Percentiles rank a stretch among this genome's conserved stretches.
Evolutionary conservation across 2,329 filamentous ascomycete species (phyloP).

Genomic region (Fusarium euwallaceae): DNA sequence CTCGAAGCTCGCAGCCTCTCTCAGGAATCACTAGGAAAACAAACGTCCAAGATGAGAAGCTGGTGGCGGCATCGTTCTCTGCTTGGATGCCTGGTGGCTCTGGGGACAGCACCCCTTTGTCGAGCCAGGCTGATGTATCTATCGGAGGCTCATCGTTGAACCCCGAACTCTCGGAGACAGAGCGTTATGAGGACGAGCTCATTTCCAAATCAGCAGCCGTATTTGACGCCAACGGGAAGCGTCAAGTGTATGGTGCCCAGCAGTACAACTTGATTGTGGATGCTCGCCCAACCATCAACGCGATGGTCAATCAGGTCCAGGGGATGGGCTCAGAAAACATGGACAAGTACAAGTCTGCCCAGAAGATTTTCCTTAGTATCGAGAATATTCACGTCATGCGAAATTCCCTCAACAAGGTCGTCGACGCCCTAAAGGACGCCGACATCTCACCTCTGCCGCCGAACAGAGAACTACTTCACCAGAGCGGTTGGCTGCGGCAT

Average conservation of each 20-base stretch:
- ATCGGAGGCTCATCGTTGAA: constrained; percentile 53
- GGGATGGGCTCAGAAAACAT: constrained; percentile 97
- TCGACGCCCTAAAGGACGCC: constrained; percentile 92
- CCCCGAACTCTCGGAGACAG: constrained; percentile 70
- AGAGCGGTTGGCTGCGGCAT: constrained; percentile 92
- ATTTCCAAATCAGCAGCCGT: constrained; percentile 58
- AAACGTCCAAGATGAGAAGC: constrained; percentile 94
- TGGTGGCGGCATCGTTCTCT: constrained; percentile 91
- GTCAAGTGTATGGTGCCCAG: constrained; percentile 88
- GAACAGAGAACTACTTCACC: constrained; percentile 82
- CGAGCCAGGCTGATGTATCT: constrained; percentile 65
- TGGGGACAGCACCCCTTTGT: constrained; percentile 51
- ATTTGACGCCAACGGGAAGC: constrained; percentile 70
- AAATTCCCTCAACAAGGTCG: constrained; percentile 86
- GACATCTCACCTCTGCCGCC: constrained; percentile 88
- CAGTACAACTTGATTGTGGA: constrained; percentile 96
- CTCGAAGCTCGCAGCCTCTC: constrained; percentile 91
- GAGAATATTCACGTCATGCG: constrained; percentile 99
- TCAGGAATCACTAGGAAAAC: constrained; percentile 89
- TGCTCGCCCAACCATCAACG: constrained; percentile 93
- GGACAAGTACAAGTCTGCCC: constrained; percentile 94
- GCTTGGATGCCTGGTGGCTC: constrained; percentile 51
- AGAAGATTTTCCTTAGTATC: constrained; percentile 93
- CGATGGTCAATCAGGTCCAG: constrained; percentile 92
- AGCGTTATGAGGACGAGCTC: constrained; percentile 77